Conservation (phyloP, 2,329 filamentous ascomycete genomes). For the Biscogniauxia marginata region DNA sequence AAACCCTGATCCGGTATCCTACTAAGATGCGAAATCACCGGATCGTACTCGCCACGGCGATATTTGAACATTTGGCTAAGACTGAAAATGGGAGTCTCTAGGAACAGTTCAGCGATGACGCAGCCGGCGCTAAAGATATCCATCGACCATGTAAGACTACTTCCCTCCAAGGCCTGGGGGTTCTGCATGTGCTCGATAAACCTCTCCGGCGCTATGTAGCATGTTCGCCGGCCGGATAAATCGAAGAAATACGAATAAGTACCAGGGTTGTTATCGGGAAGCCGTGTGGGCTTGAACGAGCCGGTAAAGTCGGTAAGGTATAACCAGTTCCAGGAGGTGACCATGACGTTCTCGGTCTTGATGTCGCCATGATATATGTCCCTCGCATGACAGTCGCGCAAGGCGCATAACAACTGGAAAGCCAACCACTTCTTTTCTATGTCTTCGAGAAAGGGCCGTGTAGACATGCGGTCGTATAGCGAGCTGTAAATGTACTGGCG, state of each 20-base stretch:
- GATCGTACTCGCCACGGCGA: conserved; percentile 87
- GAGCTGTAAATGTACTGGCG: conserved; percentile 96
- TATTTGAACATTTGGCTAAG: conserved; percentile 95
- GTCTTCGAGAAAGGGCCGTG: conserved; percentile 91
- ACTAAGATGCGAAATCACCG: conserved; percentile 73
- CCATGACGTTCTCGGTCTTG: conserved; percentile 94
- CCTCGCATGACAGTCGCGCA: conserved; percentile 86
- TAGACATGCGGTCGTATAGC: conserved; percentile 94
- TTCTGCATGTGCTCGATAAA: conserved; percentile 58
- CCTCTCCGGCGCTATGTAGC: conserved; percentile 91
- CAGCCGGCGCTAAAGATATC: conserved; percentile 97
- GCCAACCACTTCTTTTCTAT: conserved; percentile 99
- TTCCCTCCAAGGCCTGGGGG: conserved; percentile 53
- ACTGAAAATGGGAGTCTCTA: conserved; percentile 96
- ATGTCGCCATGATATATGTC: conserved; percentile 97
- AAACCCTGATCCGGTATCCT: conserved; percentile 87
- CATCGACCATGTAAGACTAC: conserved; percentile 85
- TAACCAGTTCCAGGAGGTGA: conserved; percentile 99
- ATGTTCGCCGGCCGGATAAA: conserved; percentile 84
- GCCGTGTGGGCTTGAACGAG: conserved; percentile 87
- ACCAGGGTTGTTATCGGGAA: conserved; percentile 94
- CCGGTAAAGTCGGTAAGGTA: conserved; percentile 98
- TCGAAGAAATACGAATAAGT: conserved; percentile 99
- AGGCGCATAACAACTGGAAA: conserved; percentile 88
- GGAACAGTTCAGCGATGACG: conserved; percentile 92